A percentile compares a stretch with the other conserved stretches of the same genome.
Evolutionary conservation across 1,284 basidiomycete genomes (phyloP).

Genomic region (Bjerkandera adusta): DNA sequence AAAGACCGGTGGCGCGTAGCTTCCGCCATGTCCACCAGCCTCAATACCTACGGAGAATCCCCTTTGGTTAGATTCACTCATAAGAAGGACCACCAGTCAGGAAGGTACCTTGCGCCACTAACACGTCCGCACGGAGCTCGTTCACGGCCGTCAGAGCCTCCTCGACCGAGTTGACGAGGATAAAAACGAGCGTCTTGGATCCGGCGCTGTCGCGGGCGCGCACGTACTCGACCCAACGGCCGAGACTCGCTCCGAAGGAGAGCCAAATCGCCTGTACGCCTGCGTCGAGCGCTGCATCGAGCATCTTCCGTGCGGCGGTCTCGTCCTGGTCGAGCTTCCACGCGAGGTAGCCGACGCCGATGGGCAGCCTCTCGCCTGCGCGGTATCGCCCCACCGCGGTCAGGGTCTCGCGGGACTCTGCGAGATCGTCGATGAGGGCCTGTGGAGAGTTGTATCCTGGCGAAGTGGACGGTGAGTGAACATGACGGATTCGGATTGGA

Average conservation of each 20-base stretch:
- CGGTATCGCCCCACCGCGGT: constrained; percentile 21
- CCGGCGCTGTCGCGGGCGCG: constrained; percentile 41
- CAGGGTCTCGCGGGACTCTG: constrained; percentile 41
- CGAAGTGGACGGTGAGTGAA: not conserved
- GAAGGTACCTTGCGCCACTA: constrained; percentile 71
- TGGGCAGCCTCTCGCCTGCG: constrained; percentile 42
- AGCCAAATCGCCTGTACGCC: constrained; percentile 71
- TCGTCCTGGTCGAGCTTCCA: constrained; percentile 67
- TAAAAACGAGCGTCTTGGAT: constrained; percentile 55
- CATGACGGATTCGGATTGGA: not conserved
- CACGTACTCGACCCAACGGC: constrained; percentile 57
- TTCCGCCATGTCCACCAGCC: constrained; percentile 70
- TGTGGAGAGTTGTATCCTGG: constrained; percentile 46
- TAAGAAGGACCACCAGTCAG: constrained; percentile 3
- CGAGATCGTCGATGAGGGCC: constrained; percentile 45
- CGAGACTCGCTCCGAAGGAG: constrained; percentile 60
- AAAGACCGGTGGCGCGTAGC: constrained; percentile 53
- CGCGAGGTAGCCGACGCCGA: constrained; percentile 72
- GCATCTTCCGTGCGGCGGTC: constrained; percentile 34
- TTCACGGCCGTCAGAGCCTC: constrained; percentile 55
- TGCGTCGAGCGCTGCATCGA: constrained; percentile 53
- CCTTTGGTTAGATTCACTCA: not conserved
- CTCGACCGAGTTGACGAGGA: constrained; percentile 56
- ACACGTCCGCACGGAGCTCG: constrained; percentile 64
- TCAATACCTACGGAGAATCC: constrained; percentile 54